A percentile compares a stretch with the other conserved stretches of the same genome.
Evolutionary conservation across 139 green algal genomes (phyloP).

Genomic region (Dunaliella sp.): DNA sequence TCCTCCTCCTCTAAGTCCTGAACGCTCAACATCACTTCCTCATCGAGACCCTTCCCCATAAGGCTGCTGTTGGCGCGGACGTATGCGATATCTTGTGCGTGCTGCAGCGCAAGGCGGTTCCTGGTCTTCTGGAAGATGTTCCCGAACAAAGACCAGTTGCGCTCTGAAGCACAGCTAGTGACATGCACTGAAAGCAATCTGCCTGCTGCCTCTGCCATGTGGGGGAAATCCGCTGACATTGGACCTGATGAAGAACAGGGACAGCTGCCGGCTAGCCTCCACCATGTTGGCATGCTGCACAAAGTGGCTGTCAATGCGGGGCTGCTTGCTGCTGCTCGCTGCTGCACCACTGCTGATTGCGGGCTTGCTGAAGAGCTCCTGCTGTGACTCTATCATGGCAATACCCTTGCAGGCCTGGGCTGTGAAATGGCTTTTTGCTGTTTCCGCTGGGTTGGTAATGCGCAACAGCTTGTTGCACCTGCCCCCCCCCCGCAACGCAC

Average conservation of each 20-base stretch:
- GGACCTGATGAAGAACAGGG: background rate
- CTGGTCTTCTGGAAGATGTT: background rate
- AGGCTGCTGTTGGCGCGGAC: background rate
- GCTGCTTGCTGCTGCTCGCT: background rate
- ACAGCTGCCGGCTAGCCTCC: background rate
- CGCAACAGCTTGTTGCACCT: background rate
- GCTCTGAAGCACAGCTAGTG: background rate
- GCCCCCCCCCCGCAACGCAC: background rate
- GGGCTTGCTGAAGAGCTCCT: background rate
- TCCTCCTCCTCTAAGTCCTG: background rate
- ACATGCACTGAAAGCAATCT: background rate
- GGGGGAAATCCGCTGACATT: background rate
- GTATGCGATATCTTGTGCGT: too few species aligned
- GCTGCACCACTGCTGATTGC: background rate
- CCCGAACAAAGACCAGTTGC: background rate
- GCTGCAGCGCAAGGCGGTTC: background rate
- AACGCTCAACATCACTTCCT: background rate
- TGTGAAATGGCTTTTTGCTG: background rate
- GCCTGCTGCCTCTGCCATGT: background rate
- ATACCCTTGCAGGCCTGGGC: background rate
- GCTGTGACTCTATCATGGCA: background rate
- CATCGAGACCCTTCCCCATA: background rate
- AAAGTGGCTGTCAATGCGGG: background rate
- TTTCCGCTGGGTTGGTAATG: background rate
- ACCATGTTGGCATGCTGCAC: background rate